Evolutionary conservation across 495 filamentous ascomycete genomes (phyloP).

Genomic region (Podospora comata): DNA sequence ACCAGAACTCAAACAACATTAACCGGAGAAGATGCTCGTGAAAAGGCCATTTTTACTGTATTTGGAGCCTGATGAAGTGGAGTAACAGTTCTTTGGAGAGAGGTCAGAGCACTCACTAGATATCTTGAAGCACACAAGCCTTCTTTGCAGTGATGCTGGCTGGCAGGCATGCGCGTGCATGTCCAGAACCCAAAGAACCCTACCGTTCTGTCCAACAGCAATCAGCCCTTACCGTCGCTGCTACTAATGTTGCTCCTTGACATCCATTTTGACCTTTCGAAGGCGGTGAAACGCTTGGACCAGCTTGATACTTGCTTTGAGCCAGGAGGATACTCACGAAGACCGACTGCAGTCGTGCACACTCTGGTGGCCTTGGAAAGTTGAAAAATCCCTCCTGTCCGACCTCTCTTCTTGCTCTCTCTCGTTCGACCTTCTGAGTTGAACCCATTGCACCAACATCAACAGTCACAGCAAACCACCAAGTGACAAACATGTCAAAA

Average conservation of each 20-base stretch:
- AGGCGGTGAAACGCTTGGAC: background rate
- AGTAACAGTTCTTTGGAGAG: no score
- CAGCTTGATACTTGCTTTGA: background rate
- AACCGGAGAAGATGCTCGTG: no score
- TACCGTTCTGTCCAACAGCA: background rate
- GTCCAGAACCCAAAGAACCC: background rate
- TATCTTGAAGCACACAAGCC: background rate
- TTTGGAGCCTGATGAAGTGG: no score
- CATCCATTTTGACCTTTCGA: background rate
- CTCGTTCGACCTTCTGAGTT: background rate
- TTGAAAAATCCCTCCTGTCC: background rate
- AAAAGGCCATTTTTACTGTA: no score
- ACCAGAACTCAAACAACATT: no score
- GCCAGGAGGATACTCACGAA: background rate
- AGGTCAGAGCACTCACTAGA: background rate
- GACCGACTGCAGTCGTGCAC: background rate
- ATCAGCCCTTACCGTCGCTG: background rate
- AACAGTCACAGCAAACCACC: background rate
- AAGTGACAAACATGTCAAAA: background rate
- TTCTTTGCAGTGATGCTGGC: background rate
- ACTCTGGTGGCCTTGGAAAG: background rate
- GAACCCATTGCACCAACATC: background rate
- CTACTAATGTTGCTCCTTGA: background rate
- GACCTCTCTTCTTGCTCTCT: background rate
- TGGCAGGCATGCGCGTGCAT: background rate